Evolutionary conservation across 1,139 yeast genomes (phyloP).

Genomic region (Debaryomyces robertsiae): DNA sequence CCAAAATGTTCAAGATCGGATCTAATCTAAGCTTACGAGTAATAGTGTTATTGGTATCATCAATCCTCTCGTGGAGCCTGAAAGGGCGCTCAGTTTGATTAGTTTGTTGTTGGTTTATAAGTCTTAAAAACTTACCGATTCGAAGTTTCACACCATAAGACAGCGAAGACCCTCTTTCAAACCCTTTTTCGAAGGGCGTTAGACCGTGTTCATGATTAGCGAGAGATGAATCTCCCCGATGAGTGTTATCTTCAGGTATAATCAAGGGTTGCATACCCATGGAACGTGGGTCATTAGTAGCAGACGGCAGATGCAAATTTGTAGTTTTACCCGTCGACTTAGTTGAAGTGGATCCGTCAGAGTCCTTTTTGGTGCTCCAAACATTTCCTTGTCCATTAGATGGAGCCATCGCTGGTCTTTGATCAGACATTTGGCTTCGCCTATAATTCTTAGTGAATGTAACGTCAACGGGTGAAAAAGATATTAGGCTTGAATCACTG

Average conservation of each 20-base stretch:
- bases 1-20: slow-evolving; percentile 35
- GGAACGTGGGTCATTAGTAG: not conserved
- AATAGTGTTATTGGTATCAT: slow-evolving; percentile 40
- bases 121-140: slow-evolving; percentile 14
- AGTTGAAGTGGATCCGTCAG: no score
- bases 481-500: slow-evolving; percentile 21
- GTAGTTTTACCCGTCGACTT: slow-evolving; percentile 14
- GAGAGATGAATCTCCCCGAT: slow-evolving; percentile 12
- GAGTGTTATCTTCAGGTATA: slow-evolving; percentile 15
- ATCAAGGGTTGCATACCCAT: slow-evolving; percentile 33
- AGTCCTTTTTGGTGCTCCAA: no score
- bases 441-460: slow-evolving; percentile 27
- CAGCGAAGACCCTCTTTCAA: slow-evolving; percentile 34
- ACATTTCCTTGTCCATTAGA: no score
- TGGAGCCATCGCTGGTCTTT: no score
- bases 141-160: slow-evolving; percentile 29
- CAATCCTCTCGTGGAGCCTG: slow-evolving; percentile 19
- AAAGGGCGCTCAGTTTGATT: not conserved
- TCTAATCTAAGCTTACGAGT: slow-evolving; percentile 34
- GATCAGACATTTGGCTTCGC: not conserved
- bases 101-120: not conserved
- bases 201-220: slow-evolving; percentile 30
- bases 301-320: not conserved
- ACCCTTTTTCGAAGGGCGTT: slow-evolving; percentile 40
- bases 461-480: slow-evolving; percentile 32